Base-by-base conservation (phyloP, 78 protist species). In the Cavenderia fasciculata region DNA sequence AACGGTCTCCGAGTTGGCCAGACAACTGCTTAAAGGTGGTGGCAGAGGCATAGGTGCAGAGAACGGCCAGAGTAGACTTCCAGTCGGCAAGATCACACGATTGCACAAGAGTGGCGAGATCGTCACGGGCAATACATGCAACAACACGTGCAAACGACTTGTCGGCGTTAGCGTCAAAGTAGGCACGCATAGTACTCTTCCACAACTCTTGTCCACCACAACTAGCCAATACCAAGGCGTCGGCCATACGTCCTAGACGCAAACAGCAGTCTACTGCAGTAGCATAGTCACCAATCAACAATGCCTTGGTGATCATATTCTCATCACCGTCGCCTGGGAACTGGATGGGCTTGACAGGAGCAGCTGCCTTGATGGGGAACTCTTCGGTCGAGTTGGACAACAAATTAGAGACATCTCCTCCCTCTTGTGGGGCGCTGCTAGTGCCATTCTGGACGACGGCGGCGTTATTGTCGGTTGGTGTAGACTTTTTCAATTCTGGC, bases 201-300 rank as follows among this genome's bases (percentile, higher is more conserved):
- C 96, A 86, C 19, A 77, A 23, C 29, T 61, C 76, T 23, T 25
- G 73, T 14, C 86, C 71, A 14, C 87, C 92, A 21, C 68, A 33
- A 12, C 88, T 88, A 2, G 97, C 97, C 38, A 94, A 79, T 12
- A 94, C 51, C 66, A 94, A 74, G 4, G 97, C 97, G 69, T 94
- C 97, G 1, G 95, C 89, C 47, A 74, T 51, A 66, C 95, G 94
- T 10, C 93, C 93, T 33, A 72, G 29, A 46, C 75, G 52, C 52
- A 94, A 33, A 87, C 95, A 92, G 49, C 74, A 65, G 1, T 92
- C 94, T 25, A 94, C 95, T 8, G 97, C 97, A 14, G 46, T 33
- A 18, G 66, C 76, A 68, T 87, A 49, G 86, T 91, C 61, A 33
- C 97, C 97, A 46, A 31, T 47, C 56, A 94, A 54, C 61, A 94